phyloP scores from a whole-genome alignment of 1,284 basidiomycete species.

The Tylopilus orsonianus region DNA sequence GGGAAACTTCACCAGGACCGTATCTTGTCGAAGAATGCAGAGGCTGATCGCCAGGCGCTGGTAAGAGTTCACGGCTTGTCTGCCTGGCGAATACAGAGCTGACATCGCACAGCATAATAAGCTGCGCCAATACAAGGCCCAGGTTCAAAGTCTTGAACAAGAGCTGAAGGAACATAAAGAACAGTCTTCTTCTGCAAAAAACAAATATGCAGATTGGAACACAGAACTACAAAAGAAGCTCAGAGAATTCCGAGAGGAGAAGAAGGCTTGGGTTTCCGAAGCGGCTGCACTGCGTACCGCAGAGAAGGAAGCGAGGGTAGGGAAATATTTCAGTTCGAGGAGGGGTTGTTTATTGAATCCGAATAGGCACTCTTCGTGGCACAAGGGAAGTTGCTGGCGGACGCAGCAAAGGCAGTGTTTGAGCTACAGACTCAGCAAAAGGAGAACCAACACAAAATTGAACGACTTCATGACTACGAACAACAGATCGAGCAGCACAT shows the following conservation, averaged over 20 bases:
- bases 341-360: slow-evolving; percentile 6
- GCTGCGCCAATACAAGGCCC: slow-evolving; percentile 66
- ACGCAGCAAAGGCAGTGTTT: slow-evolving; percentile 59
- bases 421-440: slow-evolving; percentile 64
- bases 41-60: slow-evolving; percentile 77
- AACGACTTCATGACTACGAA: slow-evolving; percentile 71
- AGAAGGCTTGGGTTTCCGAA: slow-evolving; percentile 63
- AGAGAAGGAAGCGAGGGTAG: slow-evolving; percentile 63
- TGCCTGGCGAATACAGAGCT: slow-evolving; percentile 7
- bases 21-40: slow-evolving; percentile 69
- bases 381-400: slow-evolving; percentile 63
- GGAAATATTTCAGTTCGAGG: slow-evolving; percentile 1
- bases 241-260: slow-evolving; percentile 64
- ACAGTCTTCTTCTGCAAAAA: slow-evolving; percentile 61
- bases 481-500: slow-evolving; percentile 70
- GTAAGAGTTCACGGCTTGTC: slow-evolving; percentile 43
- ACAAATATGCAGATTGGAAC: slow-evolving; percentile 73
- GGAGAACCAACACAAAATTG: slow-evolving; percentile 71
- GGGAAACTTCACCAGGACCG: slow-evolving; percentile 73
- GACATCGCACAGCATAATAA: slow-evolving; percentile 62
- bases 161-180: slow-evolving; percentile 65
- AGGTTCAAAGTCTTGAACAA: slow-evolving; percentile 60
- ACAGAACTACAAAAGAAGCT: slow-evolving; percentile 66
- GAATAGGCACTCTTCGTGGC: slow-evolving; percentile 63
- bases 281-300: slow-evolving; percentile 60